These are phyloP conservation scores for Entophlyctis helioformis DNA, from an alignment of 192 early-diverging fungal species.

Conservation along the genomic window DNA sequence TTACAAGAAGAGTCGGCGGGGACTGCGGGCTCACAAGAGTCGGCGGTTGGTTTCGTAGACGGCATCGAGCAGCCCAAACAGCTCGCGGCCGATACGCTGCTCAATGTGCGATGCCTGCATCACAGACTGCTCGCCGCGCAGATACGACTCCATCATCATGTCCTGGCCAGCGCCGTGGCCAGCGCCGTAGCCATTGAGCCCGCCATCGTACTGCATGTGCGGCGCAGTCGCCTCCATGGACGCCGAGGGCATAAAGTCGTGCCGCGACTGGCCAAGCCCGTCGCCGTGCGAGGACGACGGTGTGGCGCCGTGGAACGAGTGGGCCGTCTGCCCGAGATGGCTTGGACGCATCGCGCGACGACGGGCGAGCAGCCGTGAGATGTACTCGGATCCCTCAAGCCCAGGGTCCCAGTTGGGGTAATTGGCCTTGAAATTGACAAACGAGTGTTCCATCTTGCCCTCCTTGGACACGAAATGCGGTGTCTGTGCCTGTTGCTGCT, in stretches of 20 bases:
- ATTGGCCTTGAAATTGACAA: constrained; percentile 89
- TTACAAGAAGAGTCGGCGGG: too few species aligned
- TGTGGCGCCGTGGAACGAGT: not conserved
- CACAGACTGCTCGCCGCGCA: too few species aligned
- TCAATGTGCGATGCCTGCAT: too few species aligned
- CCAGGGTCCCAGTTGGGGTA: constrained; percentile 90
- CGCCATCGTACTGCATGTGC: not conserved
- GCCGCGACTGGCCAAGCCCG: not conserved
- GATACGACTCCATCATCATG: too few species aligned
- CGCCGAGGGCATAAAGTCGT: not conserved
- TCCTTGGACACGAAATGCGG: constrained; percentile 63
- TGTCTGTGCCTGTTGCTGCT: too few species aligned
- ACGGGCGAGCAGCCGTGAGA: constrained; percentile 43
- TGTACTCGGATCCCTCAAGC: constrained; percentile 64
- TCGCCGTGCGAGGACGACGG: not conserved
- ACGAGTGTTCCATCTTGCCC: constrained; percentile 98
- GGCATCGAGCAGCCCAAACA: constrained; percentile 32
- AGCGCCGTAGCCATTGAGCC: too few species aligned
- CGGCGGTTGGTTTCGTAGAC: constrained; percentile 18
- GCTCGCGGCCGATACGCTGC: constrained; percentile 12
- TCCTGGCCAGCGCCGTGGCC: too few species aligned
- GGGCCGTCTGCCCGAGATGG: not conserved
- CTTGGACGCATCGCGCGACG: not conserved
- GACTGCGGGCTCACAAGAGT: constrained; percentile 3
- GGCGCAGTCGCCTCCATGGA: not conserved